Conservation (phyloP, 495 filamentous ascomycete genomes). For the Cairneyella variabilis region DNA sequence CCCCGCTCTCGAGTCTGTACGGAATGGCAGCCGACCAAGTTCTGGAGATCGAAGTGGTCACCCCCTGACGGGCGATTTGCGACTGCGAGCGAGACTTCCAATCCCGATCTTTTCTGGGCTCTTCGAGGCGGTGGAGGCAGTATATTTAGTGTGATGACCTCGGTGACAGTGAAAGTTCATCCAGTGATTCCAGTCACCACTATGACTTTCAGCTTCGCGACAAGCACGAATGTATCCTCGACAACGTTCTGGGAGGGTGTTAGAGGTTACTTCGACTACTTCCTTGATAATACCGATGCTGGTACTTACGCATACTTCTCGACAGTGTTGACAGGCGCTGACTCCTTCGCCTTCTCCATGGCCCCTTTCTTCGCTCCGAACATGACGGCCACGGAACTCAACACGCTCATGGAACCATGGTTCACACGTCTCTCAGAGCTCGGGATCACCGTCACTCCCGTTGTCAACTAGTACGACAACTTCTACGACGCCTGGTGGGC, state of each 20-base stretch:
- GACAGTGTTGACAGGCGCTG: conserved; percentile 20
- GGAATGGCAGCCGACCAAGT: conserved; percentile 62
- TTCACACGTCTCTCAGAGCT: conserved; percentile 20
- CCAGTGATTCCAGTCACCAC: conserved; percentile 13
- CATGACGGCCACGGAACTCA: conserved; percentile 8
- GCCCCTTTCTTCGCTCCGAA: conserved; percentile 12
- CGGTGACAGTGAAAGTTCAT: conserved; percentile 11
- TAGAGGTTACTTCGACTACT: too few relatives aligned
- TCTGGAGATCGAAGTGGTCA: conserved; percentile 57
- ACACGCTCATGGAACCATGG: conserved; percentile 13
- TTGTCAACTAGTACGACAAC: conserved; percentile 32
- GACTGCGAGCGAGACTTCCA: conserved; percentile 46
- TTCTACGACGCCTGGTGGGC: conserved; percentile 44
- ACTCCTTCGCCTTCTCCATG: conserved; percentile 18
- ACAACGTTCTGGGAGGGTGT: too few relatives aligned
- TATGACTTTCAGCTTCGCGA: conserved; percentile 1
- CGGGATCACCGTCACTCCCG: conserved; percentile 26
- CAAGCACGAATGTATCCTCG: too few relatives aligned
- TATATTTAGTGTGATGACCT: conserved; percentile 18
- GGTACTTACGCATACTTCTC: conserved; percentile 48
- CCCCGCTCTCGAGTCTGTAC: conserved; percentile 45
- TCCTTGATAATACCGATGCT: conserved; percentile 29
- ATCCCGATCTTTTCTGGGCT: conserved; percentile 66
- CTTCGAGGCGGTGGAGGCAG: conserved; percentile 47
- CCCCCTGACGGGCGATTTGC: conserved; percentile 47